phyloP scores from a whole-genome alignment of 2,329 filamentous ascomycete species.

The Scedosporium apiospermum region DNA sequence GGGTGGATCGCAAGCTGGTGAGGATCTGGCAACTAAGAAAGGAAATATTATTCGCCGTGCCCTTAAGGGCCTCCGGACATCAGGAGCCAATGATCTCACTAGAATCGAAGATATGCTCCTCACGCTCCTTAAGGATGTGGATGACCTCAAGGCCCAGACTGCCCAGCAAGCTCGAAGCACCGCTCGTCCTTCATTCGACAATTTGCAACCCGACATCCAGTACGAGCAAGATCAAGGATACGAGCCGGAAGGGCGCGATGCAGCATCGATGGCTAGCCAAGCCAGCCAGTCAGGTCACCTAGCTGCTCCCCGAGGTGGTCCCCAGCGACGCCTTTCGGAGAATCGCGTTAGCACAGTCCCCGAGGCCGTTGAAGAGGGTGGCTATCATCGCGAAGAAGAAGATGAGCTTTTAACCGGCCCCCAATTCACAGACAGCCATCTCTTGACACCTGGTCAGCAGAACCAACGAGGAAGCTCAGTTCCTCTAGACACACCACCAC shows the following conservation, averaged over 20 bases:
- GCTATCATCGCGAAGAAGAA: neutral
- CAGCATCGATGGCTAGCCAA: conserved; percentile 41
- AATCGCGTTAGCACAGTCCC: conserved; percentile 85
- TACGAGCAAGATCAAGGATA: conserved; percentile 63
- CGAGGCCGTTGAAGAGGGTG: conserved; percentile 66
- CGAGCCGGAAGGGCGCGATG: conserved; percentile 34
- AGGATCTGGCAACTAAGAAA: conserved; percentile 63
- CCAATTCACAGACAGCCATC: conserved; percentile 49
- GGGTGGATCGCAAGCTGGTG: conserved; percentile 45
- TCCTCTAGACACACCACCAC: conserved; percentile 50
- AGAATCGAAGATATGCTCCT: conserved; percentile 89
- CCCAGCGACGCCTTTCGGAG: conserved; percentile 53
- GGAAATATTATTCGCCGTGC: conserved; percentile 91
- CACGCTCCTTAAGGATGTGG: conserved; percentile 85
- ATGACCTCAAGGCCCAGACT: conserved; percentile 62
- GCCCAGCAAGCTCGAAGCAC: conserved; percentile 35
- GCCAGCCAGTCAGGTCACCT: conserved; percentile 67
- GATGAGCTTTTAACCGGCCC: conserved; percentile 29
- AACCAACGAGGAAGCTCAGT: conserved; percentile 36
- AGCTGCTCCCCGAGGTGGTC: conserved; percentile 37
- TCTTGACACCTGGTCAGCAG: conserved; percentile 52
- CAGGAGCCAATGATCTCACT: conserved; percentile 77
- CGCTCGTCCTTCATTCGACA: conserved; percentile 56
- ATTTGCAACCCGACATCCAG: conserved; percentile 60
- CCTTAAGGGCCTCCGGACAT: conserved; percentile 80